phyloP scores from a whole-genome alignment of 129 eudicot genomes.

The Artemisia argyi region DNA sequence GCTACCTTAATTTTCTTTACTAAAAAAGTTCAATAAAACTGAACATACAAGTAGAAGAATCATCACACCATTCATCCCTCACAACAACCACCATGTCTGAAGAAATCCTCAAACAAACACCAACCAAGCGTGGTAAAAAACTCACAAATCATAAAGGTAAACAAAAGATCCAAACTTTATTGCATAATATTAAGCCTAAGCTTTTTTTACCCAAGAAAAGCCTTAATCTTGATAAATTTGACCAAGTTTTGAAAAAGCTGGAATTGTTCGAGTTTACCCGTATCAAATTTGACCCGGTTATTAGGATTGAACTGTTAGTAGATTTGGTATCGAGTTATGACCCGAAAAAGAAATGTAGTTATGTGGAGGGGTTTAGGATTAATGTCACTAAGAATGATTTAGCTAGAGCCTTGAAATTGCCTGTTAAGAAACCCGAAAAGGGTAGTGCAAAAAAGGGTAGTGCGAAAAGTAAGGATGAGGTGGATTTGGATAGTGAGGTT shows the following conservation, averaged over 20 bases:
- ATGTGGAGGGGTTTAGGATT: slow-evolving; percentile 46
- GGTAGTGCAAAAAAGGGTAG: slow-evolving; percentile 25
- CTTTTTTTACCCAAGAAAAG: slow-evolving; percentile 55
- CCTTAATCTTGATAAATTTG: slow-evolving; percentile 45
- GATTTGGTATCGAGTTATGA: slow-evolving; percentile 64
- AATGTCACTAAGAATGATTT: slow-evolving; percentile 51
- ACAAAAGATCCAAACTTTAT: slow-evolving; percentile 23
- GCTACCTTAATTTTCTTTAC: too few species aligned
- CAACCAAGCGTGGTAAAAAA: too few species aligned
- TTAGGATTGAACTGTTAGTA: slow-evolving; percentile 63
- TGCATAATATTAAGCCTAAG: slow-evolving; percentile 33
- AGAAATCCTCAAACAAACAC: too few species aligned
- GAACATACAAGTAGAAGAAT: too few species aligned
- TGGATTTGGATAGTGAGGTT: slow-evolving; percentile 44
- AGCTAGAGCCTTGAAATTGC: slow-evolving; percentile 62
- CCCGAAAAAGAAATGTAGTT: slow-evolving; percentile 32
- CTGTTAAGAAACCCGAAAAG: slow-evolving; percentile 43
- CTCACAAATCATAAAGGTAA: too few species aligned
- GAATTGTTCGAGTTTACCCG: slow-evolving; percentile 71
- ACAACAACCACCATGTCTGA: too few species aligned
- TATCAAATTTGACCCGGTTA: slow-evolving; percentile 44
- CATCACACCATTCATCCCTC: too few species aligned
- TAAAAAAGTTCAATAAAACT: too few species aligned
- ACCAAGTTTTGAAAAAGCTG: slow-evolving; percentile 44
- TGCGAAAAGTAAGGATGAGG: slow-evolving; percentile 27